Base-by-base conservation (phyloP, 768 basidiomycete genomes). In the Tricholoma saponaceum region DNA sequence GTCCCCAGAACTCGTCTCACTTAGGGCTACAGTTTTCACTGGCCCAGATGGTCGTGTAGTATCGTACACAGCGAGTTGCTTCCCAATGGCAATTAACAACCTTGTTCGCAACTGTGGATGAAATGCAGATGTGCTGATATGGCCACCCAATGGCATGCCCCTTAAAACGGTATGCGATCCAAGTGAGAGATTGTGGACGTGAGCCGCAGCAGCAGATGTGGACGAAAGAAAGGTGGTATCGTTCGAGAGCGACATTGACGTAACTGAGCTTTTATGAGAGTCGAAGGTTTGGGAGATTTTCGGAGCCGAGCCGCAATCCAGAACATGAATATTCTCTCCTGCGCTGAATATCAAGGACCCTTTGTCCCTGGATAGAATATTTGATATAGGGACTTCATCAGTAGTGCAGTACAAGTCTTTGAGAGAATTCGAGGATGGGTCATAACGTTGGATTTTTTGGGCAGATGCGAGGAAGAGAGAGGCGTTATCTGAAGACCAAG, bases 91-190 rank as follows among this genome's bases (percentile, higher is more conserved):
- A 3, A 91, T 70, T 3, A 91, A 70, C 18, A 91, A 74, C 44
- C 79, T 76, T 6, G 83, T 83, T n/a, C 82, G 81, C 1, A 76
- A 71, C 66, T 89, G 85, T 10, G 79, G 76, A 63, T 89, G 87
- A 61, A 90, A 90, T 25, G 73, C 67, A 56, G 85, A 84, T 13
- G 80, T 74, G 0, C 70, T 74, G 41, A 84, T 72, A n/a, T 72
- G 72, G 26, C 63, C 64, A 30, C 66, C 62, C 32, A 66, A 60
- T 1, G 81, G 75, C 2, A 87, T 68, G 0, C 86, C 85, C 26
- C 81, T 79, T 37, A 91, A 76, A 28, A 75, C 71, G 2, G 77
- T 78, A 60, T 83, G 79, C 7, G 84, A 78, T 13, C 80, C 79
- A 10, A 78, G 74, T 0, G 78, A 65, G 53, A 90, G 71, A 60